Evolutionary conservation across 1,284 basidiomycete species (phyloP).

Genomic region (Abortiporus biennis): DNA sequence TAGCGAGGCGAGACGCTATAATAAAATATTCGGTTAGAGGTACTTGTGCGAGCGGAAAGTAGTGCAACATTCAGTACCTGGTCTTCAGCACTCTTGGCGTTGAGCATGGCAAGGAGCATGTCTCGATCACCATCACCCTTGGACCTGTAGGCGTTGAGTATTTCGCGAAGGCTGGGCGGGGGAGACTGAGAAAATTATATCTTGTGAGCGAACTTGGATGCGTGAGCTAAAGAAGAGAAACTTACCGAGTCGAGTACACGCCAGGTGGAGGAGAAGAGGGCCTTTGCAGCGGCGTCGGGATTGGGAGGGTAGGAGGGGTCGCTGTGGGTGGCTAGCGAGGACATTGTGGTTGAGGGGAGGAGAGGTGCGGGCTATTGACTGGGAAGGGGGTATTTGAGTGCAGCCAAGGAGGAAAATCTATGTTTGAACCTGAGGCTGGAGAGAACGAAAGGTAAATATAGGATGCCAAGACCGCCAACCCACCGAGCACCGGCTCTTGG

Average conservation of each 20-base stretch:
- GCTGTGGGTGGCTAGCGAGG: slow-evolving; percentile 16
- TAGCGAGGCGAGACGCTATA: slow-evolving; percentile 61
- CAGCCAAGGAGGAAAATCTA: slow-evolving; percentile 25
- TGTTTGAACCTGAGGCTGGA: slow-evolving; percentile 9
- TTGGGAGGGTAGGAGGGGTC: slow-evolving; percentile 21
- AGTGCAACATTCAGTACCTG: slow-evolving; percentile 48
- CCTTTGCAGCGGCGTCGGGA: slow-evolving; percentile 20
- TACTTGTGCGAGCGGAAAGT: slow-evolving; percentile 5
- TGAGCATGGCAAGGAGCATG: slow-evolving; percentile 82
- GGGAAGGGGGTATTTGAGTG: slow-evolving; percentile 25
- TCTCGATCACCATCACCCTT: slow-evolving; percentile 88
- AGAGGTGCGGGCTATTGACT: slow-evolving; percentile 10
- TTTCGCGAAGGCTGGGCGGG: slow-evolving; percentile 77
- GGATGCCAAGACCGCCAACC: slow-evolving; percentile 15
- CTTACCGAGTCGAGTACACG: slow-evolving; percentile 43
- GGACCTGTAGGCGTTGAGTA: slow-evolving; percentile 75
- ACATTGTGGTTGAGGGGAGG: slow-evolving; percentile 10
- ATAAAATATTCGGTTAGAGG: slow-evolving; percentile 7
- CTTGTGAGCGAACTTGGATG: slow-evolving; percentile 20
- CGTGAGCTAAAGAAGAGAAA: slow-evolving; percentile 20
- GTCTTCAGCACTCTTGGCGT: slow-evolving; percentile 86
- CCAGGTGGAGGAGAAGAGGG: slow-evolving; percentile 32
- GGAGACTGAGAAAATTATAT: slow-evolving; percentile 39
- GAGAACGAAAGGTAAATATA: slow-evolving; percentile 16
- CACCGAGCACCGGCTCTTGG: slow-evolving; percentile 5